These are phyloP conservation scores for Phaseolus lunatus DNA, from an alignment of 306 rosid genomes.

Conservation along the genomic window DNA sequence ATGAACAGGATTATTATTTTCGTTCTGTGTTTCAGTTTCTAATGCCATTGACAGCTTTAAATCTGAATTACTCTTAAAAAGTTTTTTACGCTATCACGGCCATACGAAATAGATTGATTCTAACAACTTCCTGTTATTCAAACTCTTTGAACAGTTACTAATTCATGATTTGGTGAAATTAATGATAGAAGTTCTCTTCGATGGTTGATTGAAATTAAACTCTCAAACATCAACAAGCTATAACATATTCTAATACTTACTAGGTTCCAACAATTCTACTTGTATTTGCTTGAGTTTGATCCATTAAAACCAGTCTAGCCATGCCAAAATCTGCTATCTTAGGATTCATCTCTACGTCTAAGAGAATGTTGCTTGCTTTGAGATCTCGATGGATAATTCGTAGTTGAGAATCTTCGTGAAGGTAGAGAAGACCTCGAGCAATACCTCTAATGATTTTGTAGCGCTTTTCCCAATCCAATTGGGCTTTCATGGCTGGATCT, in stretches of 20 bases:
- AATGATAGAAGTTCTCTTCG: neutral
- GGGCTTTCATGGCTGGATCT: neutral
- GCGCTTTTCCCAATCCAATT: neutral
- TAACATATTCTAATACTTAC: neutral
- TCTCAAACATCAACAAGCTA: neutral
- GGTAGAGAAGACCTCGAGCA: conserved; percentile 2
- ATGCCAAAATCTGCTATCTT: conserved; percentile 26
- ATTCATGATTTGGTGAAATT: neutral
- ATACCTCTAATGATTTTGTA: neutral
- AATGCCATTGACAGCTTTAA: neutral
- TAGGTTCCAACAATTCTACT: conserved; percentile 11
- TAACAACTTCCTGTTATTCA: neutral
- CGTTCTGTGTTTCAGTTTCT: neutral
- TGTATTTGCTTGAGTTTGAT: conserved; percentile 25
- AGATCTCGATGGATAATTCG: conserved; percentile 22
- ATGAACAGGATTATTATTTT: neutral
- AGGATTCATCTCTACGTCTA: conserved; percentile 18
- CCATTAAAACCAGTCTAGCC: conserved; percentile 11
- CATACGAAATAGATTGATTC: neutral
- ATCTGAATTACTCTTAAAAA: neutral
- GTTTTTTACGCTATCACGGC: neutral
- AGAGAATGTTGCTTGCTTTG: conserved; percentile 16
- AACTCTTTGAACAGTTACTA: neutral
- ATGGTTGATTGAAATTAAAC: neutral
- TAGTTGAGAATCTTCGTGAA: conserved; percentile 5